Evolutionary conservation across 306 rosid species (phyloP), one percentile per base, ranked within the genome.

Genomic region (Cucurbita ficifolia): DNA sequence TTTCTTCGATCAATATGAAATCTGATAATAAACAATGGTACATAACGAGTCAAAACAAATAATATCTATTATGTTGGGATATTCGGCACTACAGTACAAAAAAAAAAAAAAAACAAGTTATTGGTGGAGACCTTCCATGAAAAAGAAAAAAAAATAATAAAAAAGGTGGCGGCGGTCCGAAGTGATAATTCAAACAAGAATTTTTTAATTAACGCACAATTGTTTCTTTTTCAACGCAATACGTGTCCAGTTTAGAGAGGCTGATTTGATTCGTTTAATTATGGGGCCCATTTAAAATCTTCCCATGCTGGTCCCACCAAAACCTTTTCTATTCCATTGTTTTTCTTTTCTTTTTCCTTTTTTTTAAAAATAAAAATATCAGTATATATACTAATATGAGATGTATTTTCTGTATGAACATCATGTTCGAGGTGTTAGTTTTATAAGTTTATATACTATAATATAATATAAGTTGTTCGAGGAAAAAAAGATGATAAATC

Each of bases 111-210:
- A 7, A 6, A 18, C 8, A 17, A 11, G 8, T 9, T 5, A 63
- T 63, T 65, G 72, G 43, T 5, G 4, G n/a, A 18, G 36, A 65
- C 53, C 6, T 42, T 4, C 42, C 4, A 3, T 64, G 9, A 10
- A 29, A 29, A 3, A 42, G 5, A 10, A 8, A n/a, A 10, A 63
- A 63, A 7, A 35, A 1, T 14, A 60, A 38, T 14, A 17, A 3
- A n/a, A 42, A 65, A 43, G 12, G 52, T 67, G 72, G 54, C 72
- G 54, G 72, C 72, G 54, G 72, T 67, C 54, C 54, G 22, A 67
- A 43, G 54, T 67, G 72, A 11, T 54, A 43, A 22, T 45, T 67
- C 11, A 6, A 38, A 67, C 72, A 45, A 1, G 18, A 67, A 67
- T 67, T 67, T 63, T 67, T 67, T 54, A 29, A 29, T 29, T 29